Conservation (phyloP, 192 early-diverging fungal species). For the Pilobolus umbonatus region DNA sequence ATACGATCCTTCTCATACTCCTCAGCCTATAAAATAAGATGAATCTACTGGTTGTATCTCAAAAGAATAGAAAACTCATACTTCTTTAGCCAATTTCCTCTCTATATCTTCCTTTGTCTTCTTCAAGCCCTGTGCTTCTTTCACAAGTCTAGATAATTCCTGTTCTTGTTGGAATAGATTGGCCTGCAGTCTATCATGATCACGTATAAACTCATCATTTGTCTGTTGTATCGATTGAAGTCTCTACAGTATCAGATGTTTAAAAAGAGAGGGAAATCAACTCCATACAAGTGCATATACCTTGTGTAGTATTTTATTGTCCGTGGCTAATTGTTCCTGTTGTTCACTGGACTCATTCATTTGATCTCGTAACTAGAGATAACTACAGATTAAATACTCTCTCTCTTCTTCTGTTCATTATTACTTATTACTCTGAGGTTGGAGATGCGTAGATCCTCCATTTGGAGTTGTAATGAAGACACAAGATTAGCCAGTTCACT, state of each 20-base stretch:
- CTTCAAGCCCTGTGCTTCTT: constrained; percentile 28
- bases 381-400: neutral
- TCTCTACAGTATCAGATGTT: constrained; percentile 8
- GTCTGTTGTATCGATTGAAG: constrained; percentile 10
- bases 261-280: neutral
- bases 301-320: constrained; percentile 12
- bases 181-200: constrained; percentile 36
- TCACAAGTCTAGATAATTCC: constrained; percentile 25
- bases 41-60: neutral
- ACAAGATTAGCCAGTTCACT: too few relatives aligned
- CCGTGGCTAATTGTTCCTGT: neutral
- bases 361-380: constrained; percentile 7
- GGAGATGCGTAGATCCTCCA: too few relatives aligned
- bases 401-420: too few relatives aligned
- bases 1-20: constrained; percentile 38
- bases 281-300: too few relatives aligned
- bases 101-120: constrained; percentile 39
- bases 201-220: constrained; percentile 7
- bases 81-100: constrained; percentile 31
- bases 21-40: constrained; percentile 14
- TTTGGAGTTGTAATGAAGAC: too few relatives aligned
- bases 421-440: too few relatives aligned
- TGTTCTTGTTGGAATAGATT: constrained; percentile 41
- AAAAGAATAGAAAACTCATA: neutral
- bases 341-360: neutral